Base-by-base conservation (phyloP, 371 early-diverging fungal species). In the Mucor mucedo region DNA sequence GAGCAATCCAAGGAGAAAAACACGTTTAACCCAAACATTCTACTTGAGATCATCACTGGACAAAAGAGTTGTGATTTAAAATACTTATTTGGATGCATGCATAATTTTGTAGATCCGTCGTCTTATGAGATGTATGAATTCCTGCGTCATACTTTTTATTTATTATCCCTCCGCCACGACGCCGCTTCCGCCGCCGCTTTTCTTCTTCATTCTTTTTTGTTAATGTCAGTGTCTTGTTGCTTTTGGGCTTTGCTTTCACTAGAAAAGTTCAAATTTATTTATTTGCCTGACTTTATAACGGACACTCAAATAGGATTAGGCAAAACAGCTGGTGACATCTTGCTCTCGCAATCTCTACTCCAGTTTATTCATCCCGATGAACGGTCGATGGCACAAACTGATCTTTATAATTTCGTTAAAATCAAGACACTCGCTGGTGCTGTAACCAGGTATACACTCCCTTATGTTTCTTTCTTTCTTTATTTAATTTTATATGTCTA, bases 321-420 rank as follows among this genome's bases (percentile, higher is more conserved):
- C n/a, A 70, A 67, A 28, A 67, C 75, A 28, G 67, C 76, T 14
- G 64, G 69, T 41, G 75, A 79, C 27, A 68, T 74, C 42, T 58
- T 84, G 38, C 58, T 83, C 2, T 69, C 77, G n/a, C 66, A 73
- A 38, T 81, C 84, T 6, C 66, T 87, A 55, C 76, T 85, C 32
- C 80, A 85, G 28, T 82, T 84, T 52, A 79, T 87, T 57, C 87
- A 86, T 63, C 86, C 85, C n/a, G 82, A 84, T 39, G 87, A 87
- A 58, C 62, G 69, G 9, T 72, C 73, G 39, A 61, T 79, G 16
- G 87, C 87, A 2, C 69, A 72, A 48, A 69, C 66, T 28, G 87
- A 87, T 59, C 62, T 87, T 27, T 66, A 72, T 3, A 77, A 76
- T 21, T 87, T 84, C 55, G 76, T 82, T 61, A 71, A 73, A 33